phyloP scores from a whole-genome alignment of 164 flowering plant species.

The Chimonanthus salicifolius region DNA sequence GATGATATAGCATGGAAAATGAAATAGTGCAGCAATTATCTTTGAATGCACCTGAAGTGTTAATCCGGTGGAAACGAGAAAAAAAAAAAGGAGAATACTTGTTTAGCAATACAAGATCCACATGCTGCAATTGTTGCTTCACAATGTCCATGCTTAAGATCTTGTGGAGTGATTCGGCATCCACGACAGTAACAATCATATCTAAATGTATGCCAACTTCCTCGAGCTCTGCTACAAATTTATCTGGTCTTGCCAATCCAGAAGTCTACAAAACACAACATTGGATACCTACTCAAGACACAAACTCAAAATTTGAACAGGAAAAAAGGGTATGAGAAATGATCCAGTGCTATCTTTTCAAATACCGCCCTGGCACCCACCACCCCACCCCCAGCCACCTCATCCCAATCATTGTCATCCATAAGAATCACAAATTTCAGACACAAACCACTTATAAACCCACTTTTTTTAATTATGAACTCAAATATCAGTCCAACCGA shows the following conservation, averaged over 20 bases:
- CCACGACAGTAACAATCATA: constrained; percentile 9
- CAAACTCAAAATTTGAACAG: too few relatives aligned
- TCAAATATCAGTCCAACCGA: too few relatives aligned
- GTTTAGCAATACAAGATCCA: constrained; percentile 16
- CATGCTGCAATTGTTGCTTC: constrained; percentile 15
- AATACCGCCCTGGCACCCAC: too few relatives aligned
- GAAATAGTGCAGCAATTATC: not conserved
- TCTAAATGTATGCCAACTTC: constrained; percentile 12
- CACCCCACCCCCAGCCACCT: too few relatives aligned
- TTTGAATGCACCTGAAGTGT: not conserved
- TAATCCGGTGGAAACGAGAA: not conserved
- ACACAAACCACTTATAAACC: too few relatives aligned
- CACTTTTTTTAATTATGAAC: too few relatives aligned
- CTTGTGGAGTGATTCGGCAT: constrained; percentile 14
- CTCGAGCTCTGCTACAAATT: constrained; percentile 10
- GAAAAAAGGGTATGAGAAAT: too few relatives aligned
- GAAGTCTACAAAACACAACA: constrained; percentile 12
- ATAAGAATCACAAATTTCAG: too few relatives aligned
- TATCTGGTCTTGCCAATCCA: constrained; percentile 12
- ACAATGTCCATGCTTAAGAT: constrained; percentile 11
- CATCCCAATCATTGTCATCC: too few relatives aligned
- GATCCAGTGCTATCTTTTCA: too few relatives aligned
- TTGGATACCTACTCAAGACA: too few relatives aligned
- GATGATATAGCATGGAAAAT: not conserved
- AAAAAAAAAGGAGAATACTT: constrained; percentile 5